These are phyloP conservation scores for Ustilago curta DNA, from an alignment of 1,284 basidiomycete species.

Conservation along the genomic window DNA sequence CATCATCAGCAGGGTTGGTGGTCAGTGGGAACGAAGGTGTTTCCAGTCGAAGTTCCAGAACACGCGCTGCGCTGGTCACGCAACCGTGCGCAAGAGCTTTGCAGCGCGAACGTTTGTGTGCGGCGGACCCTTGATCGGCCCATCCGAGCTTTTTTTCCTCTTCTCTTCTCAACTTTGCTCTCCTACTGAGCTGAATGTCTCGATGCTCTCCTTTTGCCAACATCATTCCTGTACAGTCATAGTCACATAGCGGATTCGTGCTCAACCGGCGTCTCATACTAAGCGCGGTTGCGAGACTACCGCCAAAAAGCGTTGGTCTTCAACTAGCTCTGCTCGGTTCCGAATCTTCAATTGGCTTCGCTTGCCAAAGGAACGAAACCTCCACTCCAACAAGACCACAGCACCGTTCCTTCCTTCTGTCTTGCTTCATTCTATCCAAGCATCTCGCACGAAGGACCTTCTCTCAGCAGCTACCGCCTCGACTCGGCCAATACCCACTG, in stretches of 20 bases:
- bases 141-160: neutral
- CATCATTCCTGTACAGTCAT: too few relatives aligned
- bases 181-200: neutral
- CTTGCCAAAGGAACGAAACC: neutral
- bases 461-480: neutral
- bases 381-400: constrained; percentile 15
- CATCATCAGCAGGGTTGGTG: too few relatives aligned
- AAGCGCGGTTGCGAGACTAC: too few relatives aligned
- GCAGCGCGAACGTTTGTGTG: neutral
- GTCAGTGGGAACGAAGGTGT: too few relatives aligned
- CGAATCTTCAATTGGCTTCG: neutral
- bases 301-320: constrained; percentile 16
- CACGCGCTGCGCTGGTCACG: neutral
- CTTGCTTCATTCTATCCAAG: neutral
- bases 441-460: neutral
- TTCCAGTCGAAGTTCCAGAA: neutral
- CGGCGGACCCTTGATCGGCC: constrained; percentile 9
- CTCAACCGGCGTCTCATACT: too few relatives aligned
- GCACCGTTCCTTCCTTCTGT: neutral
- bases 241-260: too few relatives aligned
- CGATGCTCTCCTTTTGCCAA: neutral
- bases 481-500: constrained; percentile 5
- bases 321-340: constrained; percentile 11
- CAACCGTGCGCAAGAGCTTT: neutral
- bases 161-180: neutral